These are phyloP conservation scores for Myriosclerotinia duriaeana DNA, from an alignment of 2,329 filamentous ascomycete species.

Conservation along the genomic window DNA sequence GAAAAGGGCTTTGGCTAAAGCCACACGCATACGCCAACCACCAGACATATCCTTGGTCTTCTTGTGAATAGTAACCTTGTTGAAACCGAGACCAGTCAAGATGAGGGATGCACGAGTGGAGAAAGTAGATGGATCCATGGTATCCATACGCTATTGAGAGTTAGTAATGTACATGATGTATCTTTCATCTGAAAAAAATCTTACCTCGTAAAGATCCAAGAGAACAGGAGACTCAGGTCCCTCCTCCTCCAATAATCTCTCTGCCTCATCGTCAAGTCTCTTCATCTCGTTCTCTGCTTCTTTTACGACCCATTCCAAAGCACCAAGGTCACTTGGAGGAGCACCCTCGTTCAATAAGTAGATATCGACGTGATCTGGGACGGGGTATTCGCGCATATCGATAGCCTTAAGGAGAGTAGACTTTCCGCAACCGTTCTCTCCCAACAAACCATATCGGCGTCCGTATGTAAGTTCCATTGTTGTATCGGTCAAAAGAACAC, in stretches of 20 bases:
- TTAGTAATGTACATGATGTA: conserved; percentile 27
- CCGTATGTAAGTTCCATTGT: conserved; percentile 91
- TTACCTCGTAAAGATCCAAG: conserved; percentile 92
- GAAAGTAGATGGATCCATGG: conserved; percentile 98
- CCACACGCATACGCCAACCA: conserved; percentile 99
- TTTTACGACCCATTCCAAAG: conserved; percentile 93
- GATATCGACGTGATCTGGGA: conserved; percentile 95
- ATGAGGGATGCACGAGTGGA: conserved; percentile 93
- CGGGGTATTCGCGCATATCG: conserved; percentile 87
- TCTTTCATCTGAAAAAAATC: conserved; percentile 37
- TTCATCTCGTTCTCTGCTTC: conserved; percentile 94
- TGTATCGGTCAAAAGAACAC: conserved; percentile 90
- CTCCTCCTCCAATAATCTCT: conserved; percentile 86
- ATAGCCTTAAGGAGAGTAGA: conserved; percentile 97
- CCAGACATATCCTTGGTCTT: conserved; percentile 99
- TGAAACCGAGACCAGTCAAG: conserved; percentile 97
- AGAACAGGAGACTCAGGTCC: conserved; percentile 88
- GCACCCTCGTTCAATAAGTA: conserved; percentile 98
- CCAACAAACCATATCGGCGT: conserved; percentile 88
- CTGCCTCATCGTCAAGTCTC: conserved; percentile 81
- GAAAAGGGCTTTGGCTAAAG: conserved; percentile 94
- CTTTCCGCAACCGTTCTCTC: conserved; percentile 98
- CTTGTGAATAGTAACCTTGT: conserved; percentile 97
- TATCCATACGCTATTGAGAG: conserved; percentile 78
- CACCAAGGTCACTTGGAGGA: conserved; percentile 81